A percentile compares a stretch with the other conserved stretches of the same genome.
Conservation (phyloP, 75 land plant genomes). For the Azolla pinnata region DNA sequence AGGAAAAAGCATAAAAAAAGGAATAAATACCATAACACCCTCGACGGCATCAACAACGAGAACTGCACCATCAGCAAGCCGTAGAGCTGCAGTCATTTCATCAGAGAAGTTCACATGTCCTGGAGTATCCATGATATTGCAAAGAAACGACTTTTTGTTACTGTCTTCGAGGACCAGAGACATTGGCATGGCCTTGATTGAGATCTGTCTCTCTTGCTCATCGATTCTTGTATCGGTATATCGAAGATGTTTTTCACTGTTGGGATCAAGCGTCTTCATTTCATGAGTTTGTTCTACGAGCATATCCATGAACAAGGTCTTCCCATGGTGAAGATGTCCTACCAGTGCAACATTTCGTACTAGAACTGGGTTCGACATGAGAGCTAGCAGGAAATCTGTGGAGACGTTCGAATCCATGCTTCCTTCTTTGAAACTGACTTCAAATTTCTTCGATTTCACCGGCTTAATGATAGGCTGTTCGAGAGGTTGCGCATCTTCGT, state of each 20-base stretch:
- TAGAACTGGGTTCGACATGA: constrained; percentile 75
- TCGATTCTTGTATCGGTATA: constrained; percentile 95
- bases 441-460: constrained; percentile 60
- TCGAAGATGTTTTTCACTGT: constrained; percentile 83
- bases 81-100: constrained; percentile 95
- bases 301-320: constrained; percentile 97
- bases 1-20: too few relatives aligned
- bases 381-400: constrained; percentile 78
- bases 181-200: constrained; percentile 95
- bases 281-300: constrained; percentile 90
- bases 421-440: constrained; percentile 70
- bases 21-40: constrained; percentile 76
- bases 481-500: constrained; percentile 89
- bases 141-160: constrained; percentile 75
- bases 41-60: constrained; percentile 97
- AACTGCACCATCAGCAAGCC: constrained; percentile 97
- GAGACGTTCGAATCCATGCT: constrained; percentile 57
- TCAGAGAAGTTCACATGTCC: constrained; percentile 98
- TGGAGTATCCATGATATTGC: constrained; percentile 95
- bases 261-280: constrained; percentile 60
- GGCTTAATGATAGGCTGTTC: constrained; percentile 95
- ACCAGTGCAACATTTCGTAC: constrained; percentile 86
- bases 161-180: constrained; percentile 91
- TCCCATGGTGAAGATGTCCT: constrained; percentile 93
- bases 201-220: constrained; percentile 94